These are phyloP conservation scores for Exophiala oligosperma DNA, from an alignment of 2,329 filamentous ascomycete species.

Conservation along the genomic window DNA sequence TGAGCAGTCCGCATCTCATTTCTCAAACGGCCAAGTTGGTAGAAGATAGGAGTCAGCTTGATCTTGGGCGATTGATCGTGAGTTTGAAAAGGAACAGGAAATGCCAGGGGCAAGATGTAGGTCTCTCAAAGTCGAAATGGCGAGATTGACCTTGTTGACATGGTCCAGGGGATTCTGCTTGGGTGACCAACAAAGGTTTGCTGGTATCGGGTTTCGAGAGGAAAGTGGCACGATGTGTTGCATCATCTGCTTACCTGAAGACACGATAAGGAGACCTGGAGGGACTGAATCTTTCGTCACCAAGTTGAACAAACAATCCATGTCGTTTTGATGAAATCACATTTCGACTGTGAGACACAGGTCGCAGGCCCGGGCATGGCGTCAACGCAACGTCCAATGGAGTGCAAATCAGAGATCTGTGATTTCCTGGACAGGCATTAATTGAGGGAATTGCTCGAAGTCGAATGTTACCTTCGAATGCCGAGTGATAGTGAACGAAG, in stretches of 20 bases:
- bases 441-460: not conserved
- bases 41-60: slow-evolving; percentile 24
- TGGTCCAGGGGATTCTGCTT: not conserved
- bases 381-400: too few species aligned
- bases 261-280: too few species aligned
- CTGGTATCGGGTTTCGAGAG: not conserved
- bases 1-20: slow-evolving; percentile 6
- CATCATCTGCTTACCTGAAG: not conserved
- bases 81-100: slow-evolving; percentile 6
- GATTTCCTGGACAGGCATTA: not conserved
- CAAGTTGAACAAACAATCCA: too few species aligned
- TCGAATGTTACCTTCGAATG: not conserved
- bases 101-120: not conserved
- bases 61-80: slow-evolving; percentile 23
- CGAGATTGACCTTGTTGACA: too few species aligned
- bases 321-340: too few species aligned
- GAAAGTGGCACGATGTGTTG: not conserved
- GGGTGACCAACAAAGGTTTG: not conserved
- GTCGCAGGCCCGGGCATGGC: too few species aligned
- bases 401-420: too few species aligned
- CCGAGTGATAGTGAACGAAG: not conserved
- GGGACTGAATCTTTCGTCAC: too few species aligned
- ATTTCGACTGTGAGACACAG: too few species aligned
- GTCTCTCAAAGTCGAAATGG: not conserved
- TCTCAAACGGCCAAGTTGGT: slow-evolving; percentile 10